These are phyloP conservation scores for Mycena albidolilacea DNA, from an alignment of 768 basidiomycete species.

Conservation along the genomic window DNA sequence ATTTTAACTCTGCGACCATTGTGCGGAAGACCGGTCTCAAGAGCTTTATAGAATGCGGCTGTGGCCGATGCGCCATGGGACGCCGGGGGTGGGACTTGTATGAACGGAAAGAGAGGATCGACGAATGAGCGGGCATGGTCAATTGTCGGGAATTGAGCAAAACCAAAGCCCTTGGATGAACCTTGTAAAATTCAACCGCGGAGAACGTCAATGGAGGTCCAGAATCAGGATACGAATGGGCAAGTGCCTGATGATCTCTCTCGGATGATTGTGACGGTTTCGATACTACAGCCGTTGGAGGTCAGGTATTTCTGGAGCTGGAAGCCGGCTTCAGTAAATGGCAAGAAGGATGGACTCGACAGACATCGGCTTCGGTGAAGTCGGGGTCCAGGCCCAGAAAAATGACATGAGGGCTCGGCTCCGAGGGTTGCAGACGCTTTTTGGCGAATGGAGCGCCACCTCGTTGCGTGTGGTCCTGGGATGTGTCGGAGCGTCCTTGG, in stretches of 20 bases:
- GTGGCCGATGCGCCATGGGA: slow-evolving; percentile 88
- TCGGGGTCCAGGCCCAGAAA: slow-evolving; percentile 95
- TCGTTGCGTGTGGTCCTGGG: slow-evolving; percentile 63
- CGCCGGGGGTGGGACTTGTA: slow-evolving; percentile 92
- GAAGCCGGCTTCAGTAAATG: slow-evolving; percentile 56
- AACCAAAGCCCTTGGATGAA: slow-evolving; percentile 96
- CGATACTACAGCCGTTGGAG: slow-evolving; percentile 80
- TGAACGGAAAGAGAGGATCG: slow-evolving; percentile 90
- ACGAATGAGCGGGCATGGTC: slow-evolving; percentile 94
- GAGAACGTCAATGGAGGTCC: slow-evolving; percentile 83
- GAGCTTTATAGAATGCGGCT: slow-evolving; percentile 78
- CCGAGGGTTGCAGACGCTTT: slow-evolving; percentile 87
- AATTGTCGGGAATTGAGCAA: slow-evolving; percentile 91
- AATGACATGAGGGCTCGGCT: slow-evolving; percentile 93
- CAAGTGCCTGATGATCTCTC: slow-evolving; percentile 97
- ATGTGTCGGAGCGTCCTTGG: slow-evolving; percentile 44
- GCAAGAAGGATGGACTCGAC: slow-evolving; percentile 59
- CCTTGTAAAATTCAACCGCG: slow-evolving; percentile 83
- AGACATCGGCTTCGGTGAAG: slow-evolving; percentile 93
- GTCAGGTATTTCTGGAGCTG: slow-evolving; percentile 87
- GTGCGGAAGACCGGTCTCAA: slow-evolving; percentile 78
- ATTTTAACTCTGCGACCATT: slow-evolving; percentile 93
- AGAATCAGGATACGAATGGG: slow-evolving; percentile 80
- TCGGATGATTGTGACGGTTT: slow-evolving; percentile 95
- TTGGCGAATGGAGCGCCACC: slow-evolving; percentile 63